Evolutionary conservation across 2,329 filamentous ascomycete genomes (phyloP), one percentile per base, ranked within the genome.

Genomic region (Neofusicoccum laricinum): DNA sequence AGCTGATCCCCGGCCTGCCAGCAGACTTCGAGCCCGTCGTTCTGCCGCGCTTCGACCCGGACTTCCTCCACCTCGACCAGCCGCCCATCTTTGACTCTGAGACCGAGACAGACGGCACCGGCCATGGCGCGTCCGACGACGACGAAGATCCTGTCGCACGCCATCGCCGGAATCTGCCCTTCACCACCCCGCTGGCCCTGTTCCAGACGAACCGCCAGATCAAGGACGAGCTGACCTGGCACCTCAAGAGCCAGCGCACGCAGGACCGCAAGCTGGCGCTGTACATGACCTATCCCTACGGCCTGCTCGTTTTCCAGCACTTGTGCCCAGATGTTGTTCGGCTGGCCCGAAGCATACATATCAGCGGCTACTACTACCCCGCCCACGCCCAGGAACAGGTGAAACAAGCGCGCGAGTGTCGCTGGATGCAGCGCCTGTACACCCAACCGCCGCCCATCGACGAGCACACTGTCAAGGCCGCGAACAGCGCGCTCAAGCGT

Each of bases 231-330:
- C 65, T 79, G 43, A 70, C 65, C 19, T 71, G 72, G 65, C 75
- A 77, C 63, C 76, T 76, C 67, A 64, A 69, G 38, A 67, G 68
- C n/a, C 64, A 68, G 11, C 53, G 57, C 21, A 30, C 19, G 17
- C 68, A 64, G 11, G 63, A 66, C 11, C 53, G 57, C 38, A 58
- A 55, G 21, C 72, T 80, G 61, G 79, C 80, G 61, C 69, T 80
- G 19, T 77, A 77, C 67, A 68, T 81, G 55, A 69, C 73, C 8
- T 78, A 80, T 66, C 77, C 79, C 0, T 68, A 78, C 53, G 75
- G 79, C 55, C 68, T 82, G 68, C 58, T 80, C 68, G 64, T 78
- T 63, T 50, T 79, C 72, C 75, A 75, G 65, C 72, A 67, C 32
- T 65, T 73, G 14, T 77, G 77, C 46, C 78, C 78, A 3, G 72